These are phyloP conservation scores for Aspergillus sp. DNA, from an alignment of 2,329 filamentous ascomycete genomes.

Conservation along the genomic window DNA sequence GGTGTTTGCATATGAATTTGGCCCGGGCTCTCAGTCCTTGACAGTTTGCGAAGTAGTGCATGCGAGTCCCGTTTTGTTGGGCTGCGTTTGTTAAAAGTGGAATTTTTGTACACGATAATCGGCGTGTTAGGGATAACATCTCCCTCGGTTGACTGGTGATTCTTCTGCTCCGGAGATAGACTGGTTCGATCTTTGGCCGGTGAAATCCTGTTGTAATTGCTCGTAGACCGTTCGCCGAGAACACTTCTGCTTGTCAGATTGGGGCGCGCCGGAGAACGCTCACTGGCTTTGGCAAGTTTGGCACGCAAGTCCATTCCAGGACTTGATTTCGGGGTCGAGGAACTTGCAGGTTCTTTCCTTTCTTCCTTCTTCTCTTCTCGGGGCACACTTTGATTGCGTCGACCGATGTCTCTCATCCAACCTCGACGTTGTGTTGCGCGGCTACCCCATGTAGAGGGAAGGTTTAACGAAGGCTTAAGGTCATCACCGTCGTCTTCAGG, in stretches of 20 bases:
- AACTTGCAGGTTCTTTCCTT: conserved; percentile 5
- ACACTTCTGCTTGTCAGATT: conserved; percentile 15
- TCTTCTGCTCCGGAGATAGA: conserved; percentile 8
- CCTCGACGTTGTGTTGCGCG: conserved; percentile 25
- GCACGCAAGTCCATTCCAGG: conserved; percentile 22
- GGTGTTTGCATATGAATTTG: conserved; percentile 28
- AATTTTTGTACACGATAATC: conserved; percentile 31
- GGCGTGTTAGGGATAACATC: conserved; percentile 35
- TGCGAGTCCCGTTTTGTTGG: conserved; percentile 32
- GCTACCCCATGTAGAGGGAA: conserved; percentile 34
- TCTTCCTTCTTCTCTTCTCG: conserved; percentile 10
- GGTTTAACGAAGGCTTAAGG: conserved; percentile 27
- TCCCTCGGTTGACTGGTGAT: conserved; percentile 14
- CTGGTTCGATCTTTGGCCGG: conserved; percentile 10
- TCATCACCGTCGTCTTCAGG: conserved; percentile 18
- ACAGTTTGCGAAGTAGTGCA: conserved; percentile 39
- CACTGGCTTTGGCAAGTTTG: conserved; percentile 23
- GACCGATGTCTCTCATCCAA: conserved; percentile 30
- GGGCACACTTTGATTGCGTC: conserved; percentile 13
- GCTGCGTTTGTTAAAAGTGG: conserved; percentile 24
- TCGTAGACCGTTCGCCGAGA: conserved; percentile 17
- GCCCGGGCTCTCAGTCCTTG: conserved; percentile 32
- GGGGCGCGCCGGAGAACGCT: conserved; percentile 25
- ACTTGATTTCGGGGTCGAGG: conserved; percentile 17
- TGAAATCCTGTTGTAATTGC: conserved; percentile 6